A percentile compares a stretch with the other conserved stretches of the same genome.
These are phyloP conservation scores for Fusarium hostae DNA, from an alignment of 2,329 filamentous ascomycete genomes.

Conservation along the genomic window DNA sequence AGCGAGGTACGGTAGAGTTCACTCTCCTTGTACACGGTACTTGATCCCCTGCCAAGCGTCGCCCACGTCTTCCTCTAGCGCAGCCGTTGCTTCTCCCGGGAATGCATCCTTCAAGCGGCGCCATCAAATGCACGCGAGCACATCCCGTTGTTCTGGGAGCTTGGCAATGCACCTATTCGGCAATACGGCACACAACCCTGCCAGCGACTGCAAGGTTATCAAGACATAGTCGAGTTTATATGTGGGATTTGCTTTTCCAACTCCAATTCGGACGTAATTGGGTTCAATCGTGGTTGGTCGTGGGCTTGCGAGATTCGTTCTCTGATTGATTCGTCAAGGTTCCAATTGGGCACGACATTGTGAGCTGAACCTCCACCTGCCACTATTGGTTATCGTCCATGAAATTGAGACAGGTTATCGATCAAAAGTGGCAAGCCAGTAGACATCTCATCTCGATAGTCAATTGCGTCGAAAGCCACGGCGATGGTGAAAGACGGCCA, in stretches of 20 bases:
- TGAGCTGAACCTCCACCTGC: conserved; percentile 23
- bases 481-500: conserved; percentile 36
- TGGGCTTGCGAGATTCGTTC: conserved; percentile 8
- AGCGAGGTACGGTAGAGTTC: background rate
- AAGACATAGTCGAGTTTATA: conserved; percentile 8
- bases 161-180: conserved; percentile 43
- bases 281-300: conserved; percentile 11
- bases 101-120: conserved; percentile 34
- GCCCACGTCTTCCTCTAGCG: background rate
- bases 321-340: conserved; percentile 9
- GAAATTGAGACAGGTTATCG: background rate
- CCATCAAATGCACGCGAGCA: conserved; percentile 30
- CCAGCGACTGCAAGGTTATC: background rate
- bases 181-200: conserved; percentile 35
- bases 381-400: conserved; percentile 17
- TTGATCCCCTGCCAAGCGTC: conserved; percentile 18
- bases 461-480: conserved; percentile 40
- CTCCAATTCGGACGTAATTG: conserved; percentile 7
- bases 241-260: conserved; percentile 28
- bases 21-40: conserved; percentile 21
- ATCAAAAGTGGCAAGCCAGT: background rate
- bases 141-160: conserved; percentile 20
- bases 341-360: conserved; percentile 24
- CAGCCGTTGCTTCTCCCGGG: conserved; percentile 29
- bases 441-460: conserved; percentile 7